phyloP scores from a whole-genome alignment of 345 rosid genomes.

The Lenwebbia sp. region DNA sequence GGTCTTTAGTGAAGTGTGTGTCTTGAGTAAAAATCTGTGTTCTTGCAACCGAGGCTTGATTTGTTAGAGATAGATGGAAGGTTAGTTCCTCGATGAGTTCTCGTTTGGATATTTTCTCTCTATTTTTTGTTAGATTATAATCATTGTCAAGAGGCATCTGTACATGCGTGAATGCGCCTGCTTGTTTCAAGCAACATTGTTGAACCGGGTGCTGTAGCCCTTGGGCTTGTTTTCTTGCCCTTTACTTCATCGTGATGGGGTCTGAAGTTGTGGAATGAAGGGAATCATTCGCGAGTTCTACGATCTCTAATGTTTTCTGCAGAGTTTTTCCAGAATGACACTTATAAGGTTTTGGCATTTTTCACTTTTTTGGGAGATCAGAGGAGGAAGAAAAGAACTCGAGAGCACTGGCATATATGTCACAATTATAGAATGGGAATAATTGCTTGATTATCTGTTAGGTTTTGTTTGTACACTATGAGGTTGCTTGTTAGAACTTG shows the following conservation, averaged over 20 bases:
- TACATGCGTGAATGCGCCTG: background rate
- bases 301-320: background rate
- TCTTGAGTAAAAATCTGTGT: background rate
- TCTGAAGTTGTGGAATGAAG: background rate
- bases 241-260: background rate
- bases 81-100: background rate
- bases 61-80: background rate
- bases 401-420: background rate
- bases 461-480: background rate
- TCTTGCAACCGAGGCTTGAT: background rate
- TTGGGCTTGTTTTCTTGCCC: background rate
- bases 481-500: background rate
- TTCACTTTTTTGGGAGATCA: background rate
- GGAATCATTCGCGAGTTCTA: background rate
- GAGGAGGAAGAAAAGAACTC: background rate
- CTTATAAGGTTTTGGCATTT: background rate
- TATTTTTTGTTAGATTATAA: background rate
- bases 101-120: background rate
- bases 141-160: background rate
- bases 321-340: background rate
- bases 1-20: background rate
- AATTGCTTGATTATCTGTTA: background rate
- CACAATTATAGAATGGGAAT: background rate
- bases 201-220: background rate
- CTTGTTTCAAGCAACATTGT: too few relatives aligned